Evolutionary conservation across 495 filamentous ascomycete species (phyloP).

Genomic region (Neurospora sp.): DNA sequence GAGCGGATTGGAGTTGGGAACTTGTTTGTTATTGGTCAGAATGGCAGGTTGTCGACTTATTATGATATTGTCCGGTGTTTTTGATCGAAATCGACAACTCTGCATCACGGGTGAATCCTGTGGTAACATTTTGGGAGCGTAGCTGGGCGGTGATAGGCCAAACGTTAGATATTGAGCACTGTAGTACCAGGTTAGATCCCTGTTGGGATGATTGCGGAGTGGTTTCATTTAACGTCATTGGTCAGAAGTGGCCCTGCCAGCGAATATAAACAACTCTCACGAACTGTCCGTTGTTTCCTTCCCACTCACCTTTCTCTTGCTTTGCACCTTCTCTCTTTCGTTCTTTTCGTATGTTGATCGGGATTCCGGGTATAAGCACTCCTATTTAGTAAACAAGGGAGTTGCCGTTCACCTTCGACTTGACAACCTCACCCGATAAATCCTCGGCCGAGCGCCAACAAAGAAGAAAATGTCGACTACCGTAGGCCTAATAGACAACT

Average conservation of each 20-base stretch:
- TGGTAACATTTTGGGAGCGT: neutral
- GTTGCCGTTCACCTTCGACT: neutral
- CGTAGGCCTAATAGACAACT: slow-evolving; percentile 32
- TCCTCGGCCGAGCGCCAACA: neutral
- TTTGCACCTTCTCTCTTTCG: neutral
- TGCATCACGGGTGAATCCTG: neutral
- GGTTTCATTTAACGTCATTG: neutral
- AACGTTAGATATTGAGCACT: neutral
- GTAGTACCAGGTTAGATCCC: neutral
- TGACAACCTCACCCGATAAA: neutral
- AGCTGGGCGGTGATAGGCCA: neutral
- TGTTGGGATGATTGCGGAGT: neutral
- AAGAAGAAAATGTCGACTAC: neutral
- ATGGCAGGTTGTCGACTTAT: neutral
- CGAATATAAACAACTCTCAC: neutral
- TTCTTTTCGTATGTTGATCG: neutral
- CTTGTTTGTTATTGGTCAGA: neutral
- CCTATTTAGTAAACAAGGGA: neutral
- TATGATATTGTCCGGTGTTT: neutral
- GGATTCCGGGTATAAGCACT: neutral
- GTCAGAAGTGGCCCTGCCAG: neutral
- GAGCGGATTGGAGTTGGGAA: neutral
- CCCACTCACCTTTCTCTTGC: neutral
- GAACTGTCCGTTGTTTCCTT: neutral
- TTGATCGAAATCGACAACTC: neutral